phyloP scores from a whole-genome alignment of 2,329 filamentous ascomycete species.

The Aspergillus versicolor region DNA sequence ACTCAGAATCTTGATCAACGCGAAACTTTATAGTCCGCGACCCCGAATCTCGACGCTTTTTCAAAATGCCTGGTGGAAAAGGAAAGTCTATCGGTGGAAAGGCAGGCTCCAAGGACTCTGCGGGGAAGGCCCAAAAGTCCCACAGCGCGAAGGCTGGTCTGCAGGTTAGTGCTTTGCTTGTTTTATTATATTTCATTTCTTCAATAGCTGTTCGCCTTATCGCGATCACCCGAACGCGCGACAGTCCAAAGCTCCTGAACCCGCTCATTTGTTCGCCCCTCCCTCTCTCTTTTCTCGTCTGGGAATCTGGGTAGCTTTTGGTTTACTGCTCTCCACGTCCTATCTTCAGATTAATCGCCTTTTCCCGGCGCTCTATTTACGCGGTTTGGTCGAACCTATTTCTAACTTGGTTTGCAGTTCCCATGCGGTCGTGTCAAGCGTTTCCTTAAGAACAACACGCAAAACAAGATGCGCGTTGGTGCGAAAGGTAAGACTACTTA shows the following conservation, averaged over 20 bases:
- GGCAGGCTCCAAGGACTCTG: constrained; percentile 78
- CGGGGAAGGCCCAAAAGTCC: constrained; percentile 87
- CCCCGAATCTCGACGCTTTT: constrained; percentile 22
- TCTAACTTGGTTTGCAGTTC: constrained; percentile 61
- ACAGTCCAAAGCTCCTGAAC: not conserved
- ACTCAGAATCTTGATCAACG: constrained; percentile 23
- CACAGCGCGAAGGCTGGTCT: constrained; percentile 93
- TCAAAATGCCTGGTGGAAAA: constrained; percentile 79
- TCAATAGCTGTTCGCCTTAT: not conserved
- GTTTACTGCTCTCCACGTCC: not conserved
- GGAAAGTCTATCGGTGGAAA: constrained; percentile 90
- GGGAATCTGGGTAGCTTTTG: not conserved
- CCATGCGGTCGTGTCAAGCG: constrained; percentile 99
- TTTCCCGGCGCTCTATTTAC: not conserved
- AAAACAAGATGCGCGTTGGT: constrained; percentile 99
- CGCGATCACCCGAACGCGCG: constrained; percentile 1
- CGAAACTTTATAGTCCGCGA: constrained; percentile 28
- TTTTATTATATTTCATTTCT: not conserved
- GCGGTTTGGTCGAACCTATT: not conserved
- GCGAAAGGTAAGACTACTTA: constrained; percentile 66
- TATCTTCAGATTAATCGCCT: not conserved
- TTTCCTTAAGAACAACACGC: constrained; percentile 98
- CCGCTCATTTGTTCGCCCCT: constrained; percentile 2
- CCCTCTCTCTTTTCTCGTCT: not conserved
- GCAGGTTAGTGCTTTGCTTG: constrained; percentile 67